These are phyloP conservation scores for Boletus tomentosulus DNA, from an alignment of 768 basidiomycete genomes.

Conservation along the genomic window DNA sequence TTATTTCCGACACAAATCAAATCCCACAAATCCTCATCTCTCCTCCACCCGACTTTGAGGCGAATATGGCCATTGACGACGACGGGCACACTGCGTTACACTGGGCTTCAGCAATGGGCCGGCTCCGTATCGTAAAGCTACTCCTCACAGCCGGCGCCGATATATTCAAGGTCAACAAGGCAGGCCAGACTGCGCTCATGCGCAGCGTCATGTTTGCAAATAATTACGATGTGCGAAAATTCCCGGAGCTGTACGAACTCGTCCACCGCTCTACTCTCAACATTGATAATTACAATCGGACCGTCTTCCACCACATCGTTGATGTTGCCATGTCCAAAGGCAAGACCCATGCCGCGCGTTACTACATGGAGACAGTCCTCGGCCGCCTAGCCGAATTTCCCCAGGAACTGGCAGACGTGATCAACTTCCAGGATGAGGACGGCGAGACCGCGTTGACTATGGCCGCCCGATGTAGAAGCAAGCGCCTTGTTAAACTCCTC, in stretches of 20 bases:
- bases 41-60: slow-evolving; percentile 89
- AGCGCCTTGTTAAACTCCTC: slow-evolving; percentile 90
- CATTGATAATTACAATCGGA: slow-evolving; percentile 96
- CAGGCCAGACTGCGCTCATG: slow-evolving; percentile 97
- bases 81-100: slow-evolving; percentile 96
- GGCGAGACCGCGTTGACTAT: slow-evolving; percentile 97
- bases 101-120: slow-evolving; percentile 99
- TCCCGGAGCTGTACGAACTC: slow-evolving; percentile 94
- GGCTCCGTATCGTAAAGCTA: slow-evolving; percentile 91
- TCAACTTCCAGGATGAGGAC: slow-evolving; percentile 99
- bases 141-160: slow-evolving; percentile 92
- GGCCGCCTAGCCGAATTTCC: slow-evolving; percentile 87
- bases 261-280: slow-evolving; percentile 97
- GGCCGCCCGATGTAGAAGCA: slow-evolving; percentile 92
- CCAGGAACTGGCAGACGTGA: slow-evolving; percentile 93
- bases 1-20: slow-evolving; percentile 94
- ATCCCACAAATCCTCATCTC: slow-evolving; percentile 82
- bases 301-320: slow-evolving; percentile 96
- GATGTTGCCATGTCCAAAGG: slow-evolving; percentile 97
- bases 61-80: slow-evolving; percentile 96
- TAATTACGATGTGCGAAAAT: slow-evolving; percentile 99
- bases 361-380: slow-evolving; percentile 98
- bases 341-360: slow-evolving; percentile 95
- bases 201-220: slow-evolving; percentile 99
- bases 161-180: slow-evolving; percentile 94